Base-by-base conservation (phyloP, 129 eudicot genomes). In the Sambucus nigra region DNA sequence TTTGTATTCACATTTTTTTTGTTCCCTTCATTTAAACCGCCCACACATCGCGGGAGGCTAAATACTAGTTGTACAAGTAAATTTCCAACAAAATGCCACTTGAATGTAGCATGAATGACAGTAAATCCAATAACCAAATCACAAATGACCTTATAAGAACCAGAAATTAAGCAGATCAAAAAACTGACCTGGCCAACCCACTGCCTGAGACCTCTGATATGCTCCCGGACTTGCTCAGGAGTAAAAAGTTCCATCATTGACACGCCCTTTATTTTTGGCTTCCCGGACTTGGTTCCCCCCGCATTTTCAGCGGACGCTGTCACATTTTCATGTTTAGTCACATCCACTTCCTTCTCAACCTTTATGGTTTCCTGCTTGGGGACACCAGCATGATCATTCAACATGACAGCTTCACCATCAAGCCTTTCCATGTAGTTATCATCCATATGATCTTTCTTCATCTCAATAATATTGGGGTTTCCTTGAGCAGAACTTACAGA, bases 141-240 rank as follows among this genome's bases (percentile, higher is more conserved):
- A n/a, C n/a, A n/a, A n/a, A n/a, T n/a, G n/a, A n/a, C n/a, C n/a
- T n/a, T n/a, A n/a, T n/a, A 65, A 39, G 49, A 33, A 53, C 20
- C 20, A 27, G 22, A 35, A 13, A 7, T 16, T 0, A 52, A 25
- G 31, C 16, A 48, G 39, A 52, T 29, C 18, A 26, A 62, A 51
- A 22, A 18, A 74, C 83, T 49, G 55, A 89, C 98, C 98, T 89
- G 98, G 71, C 98, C 98, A 35, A 89, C 84, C 98, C 98, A 89
- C 76, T 72, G 95, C 57, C 95, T 78, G 60, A 89, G 95, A 69
- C 98, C 87, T 8, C 41, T 67, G 47, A 89, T 89, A 63, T 89
- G 98, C 76, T 89, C 88, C 59, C 82, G 73, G 46, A 81, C 87
- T 78, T 85, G 88, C 64, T 81, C 95, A 5, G 95, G 95, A 29